phyloP scores from a whole-genome alignment of 2,329 filamentous ascomycete genomes.

The Immersiporthe knoxdaviesiana region DNA sequence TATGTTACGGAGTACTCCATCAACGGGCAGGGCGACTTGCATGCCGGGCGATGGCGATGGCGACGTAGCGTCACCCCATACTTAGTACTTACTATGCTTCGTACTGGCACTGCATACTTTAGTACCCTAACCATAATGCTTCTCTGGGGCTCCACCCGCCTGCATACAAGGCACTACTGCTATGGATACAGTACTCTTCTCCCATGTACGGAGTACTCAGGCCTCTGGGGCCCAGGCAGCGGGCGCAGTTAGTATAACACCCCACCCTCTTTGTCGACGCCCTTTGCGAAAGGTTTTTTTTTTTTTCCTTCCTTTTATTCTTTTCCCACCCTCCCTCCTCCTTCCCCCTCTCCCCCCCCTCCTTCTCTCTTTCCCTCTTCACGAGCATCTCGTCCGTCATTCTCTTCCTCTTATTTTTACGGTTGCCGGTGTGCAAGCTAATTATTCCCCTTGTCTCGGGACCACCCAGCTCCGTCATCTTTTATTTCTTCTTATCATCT shows the following conservation, averaged over 20 bases:
- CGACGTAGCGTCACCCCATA: slow-evolving; percentile 30
- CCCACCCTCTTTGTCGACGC: slow-evolving; percentile 51
- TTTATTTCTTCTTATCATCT: slow-evolving; percentile 45
- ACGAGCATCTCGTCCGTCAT: slow-evolving; percentile 62
- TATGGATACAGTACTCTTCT: slow-evolving; percentile 21
- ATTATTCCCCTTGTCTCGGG: slow-evolving; percentile 55
- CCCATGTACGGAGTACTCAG: slow-evolving; percentile 21
- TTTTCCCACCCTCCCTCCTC: slow-evolving; percentile 49
- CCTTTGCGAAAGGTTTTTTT: slow-evolving; percentile 45
- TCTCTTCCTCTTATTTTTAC: slow-evolving; percentile 61
- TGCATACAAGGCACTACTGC: slow-evolving; percentile 11
- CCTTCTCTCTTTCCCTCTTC: slow-evolving; percentile 52
- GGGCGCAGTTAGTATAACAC: slow-evolving; percentile 46
- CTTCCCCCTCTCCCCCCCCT: slow-evolving; percentile 62
- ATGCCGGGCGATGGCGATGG: slow-evolving; percentile 31
- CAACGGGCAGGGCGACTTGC: slow-evolving; percentile 29
- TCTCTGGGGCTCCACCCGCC: slow-evolving; percentile 27
- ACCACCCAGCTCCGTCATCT: slow-evolving; percentile 55
- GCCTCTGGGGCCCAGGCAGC: slow-evolving; percentile 31
- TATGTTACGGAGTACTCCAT: too few species aligned
- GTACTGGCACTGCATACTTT: slow-evolving; percentile 10
- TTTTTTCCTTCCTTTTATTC: slow-evolving; percentile 46
- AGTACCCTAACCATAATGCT: slow-evolving; percentile 26
- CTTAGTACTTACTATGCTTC: slow-evolving; percentile 16
- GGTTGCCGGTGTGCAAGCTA: slow-evolving; percentile 65